Base-by-base conservation (phyloP, 176 grass and related monocot genomes). In the Leersia perrieri region DNA sequence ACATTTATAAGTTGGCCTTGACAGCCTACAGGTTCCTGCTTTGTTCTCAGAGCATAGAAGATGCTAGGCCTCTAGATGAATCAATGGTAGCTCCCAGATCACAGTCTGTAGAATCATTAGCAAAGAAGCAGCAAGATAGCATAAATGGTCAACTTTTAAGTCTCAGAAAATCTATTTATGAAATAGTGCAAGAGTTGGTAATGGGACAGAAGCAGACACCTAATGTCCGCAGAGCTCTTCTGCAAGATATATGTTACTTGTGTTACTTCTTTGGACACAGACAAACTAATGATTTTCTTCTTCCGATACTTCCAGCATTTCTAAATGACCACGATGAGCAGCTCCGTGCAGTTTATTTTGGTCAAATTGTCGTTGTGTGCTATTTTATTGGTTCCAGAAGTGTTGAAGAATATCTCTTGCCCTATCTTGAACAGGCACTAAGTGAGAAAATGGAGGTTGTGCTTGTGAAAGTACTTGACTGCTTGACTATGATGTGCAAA, bases 351-450 rank as follows among this genome's bases (percentile, higher is more conserved):
- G 90, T 88, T 88, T 98, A 95, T 82, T 98, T 88, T 71, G 84
- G 82, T 68, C 92, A 95, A 53, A 93, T 98, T 60, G 88, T 93
- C 64, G 91, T 85, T 70, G 96, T 98, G 74, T 95, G 90, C 84
- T 98, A 91, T 86, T 98, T 98, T 92, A 92, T 98, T 85, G 96
- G 96, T 70, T 85, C 90, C 89, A 83, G 77, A 81, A 98, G 96
- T 77, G 96, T 98, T 4, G 96, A 98, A 82, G 96, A 98, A 63
- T 98, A 98, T 71, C 92, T 98, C 55, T 86, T 98, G 72, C 96
- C 96, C 68, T 98, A 98, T 77, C 91, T 98, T 81, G 96, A 98
- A 76, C 96, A 91, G 68, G 96, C 90, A 65, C 84, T 98, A 84
- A 88, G 84, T 84, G 88, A 98, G 80, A 84, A 84, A 63, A 89